Evolutionary conservation across 352 stramenopile species (phyloP).

Genomic region (Phytopythium helicoides): DNA sequence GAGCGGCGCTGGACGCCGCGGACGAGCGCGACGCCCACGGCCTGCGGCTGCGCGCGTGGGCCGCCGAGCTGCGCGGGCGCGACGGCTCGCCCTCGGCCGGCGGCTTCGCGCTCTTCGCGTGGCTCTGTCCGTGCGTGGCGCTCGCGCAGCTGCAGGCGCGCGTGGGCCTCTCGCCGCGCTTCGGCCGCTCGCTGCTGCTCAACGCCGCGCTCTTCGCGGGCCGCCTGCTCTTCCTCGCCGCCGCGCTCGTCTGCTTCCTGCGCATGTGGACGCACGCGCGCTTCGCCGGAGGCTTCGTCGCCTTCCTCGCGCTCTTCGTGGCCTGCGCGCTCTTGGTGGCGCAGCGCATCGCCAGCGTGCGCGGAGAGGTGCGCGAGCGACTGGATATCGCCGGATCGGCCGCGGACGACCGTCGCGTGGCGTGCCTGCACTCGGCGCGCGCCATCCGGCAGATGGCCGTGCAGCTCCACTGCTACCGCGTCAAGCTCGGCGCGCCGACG

Average conservation of each 20-base stretch:
- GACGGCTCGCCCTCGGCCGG: conserved; percentile 20
- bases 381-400: conserved; percentile 28
- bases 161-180: conserved; percentile 22
- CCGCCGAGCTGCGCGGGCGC: conserved; percentile 15
- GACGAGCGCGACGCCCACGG: conserved; percentile 31
- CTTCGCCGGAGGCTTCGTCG: conserved; percentile 12
- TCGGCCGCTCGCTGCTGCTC: conserved; percentile 14
- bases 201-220: conserved; percentile 18
- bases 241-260: conserved; percentile 16
- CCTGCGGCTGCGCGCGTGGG: conserved; percentile 34
- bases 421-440: conserved; percentile 20
- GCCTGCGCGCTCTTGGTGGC: conserved; percentile 13
- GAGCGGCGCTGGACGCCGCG: background rate
- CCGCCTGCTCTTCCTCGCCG: conserved; percentile 18
- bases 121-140: conserved; percentile 30
- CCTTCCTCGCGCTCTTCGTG: conserved; percentile 18
- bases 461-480: conserved; percentile 39
- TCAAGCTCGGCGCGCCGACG: conserved; percentile 24
- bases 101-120: conserved; percentile 33
- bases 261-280: conserved; percentile 6
- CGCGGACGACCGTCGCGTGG: conserved; percentile 24
- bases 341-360: conserved; percentile 23
- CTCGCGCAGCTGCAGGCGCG: conserved; percentile 31
- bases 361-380: conserved; percentile 25
- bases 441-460: conserved; percentile 36